Conservation (phyloP, 192 early-diverging fungal genomes). For the Coemansia sp. region DNA sequence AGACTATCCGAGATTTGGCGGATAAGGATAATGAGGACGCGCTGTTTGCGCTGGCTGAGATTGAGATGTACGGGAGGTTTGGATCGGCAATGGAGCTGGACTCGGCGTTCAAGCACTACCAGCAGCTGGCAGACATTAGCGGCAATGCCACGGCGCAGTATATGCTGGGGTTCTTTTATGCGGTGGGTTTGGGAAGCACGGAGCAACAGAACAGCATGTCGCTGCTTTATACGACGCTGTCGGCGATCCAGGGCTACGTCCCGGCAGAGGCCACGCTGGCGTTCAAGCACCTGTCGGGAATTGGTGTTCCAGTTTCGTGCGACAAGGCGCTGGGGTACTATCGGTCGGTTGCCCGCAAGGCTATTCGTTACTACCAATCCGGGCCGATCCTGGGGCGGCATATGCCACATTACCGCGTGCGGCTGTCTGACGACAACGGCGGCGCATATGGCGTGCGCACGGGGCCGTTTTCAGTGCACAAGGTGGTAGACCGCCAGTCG, state of each 20-base stretch:
- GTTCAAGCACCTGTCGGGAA: conserved; percentile 78
- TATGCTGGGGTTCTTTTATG: conserved; percentile 87
- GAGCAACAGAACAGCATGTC: conserved; percentile 53
- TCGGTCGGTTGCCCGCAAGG: conserved; percentile 74
- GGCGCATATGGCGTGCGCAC: conserved; percentile 88
- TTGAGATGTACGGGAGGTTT: conserved; percentile 70
- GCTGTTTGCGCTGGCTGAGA: conserved; percentile 64
- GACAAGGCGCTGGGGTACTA: conserved; percentile 77
- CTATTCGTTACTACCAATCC: conserved; percentile 59
- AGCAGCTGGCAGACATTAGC: conserved; percentile 55
- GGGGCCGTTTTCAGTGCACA: conserved; percentile 40
- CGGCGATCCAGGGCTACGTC: conserved; percentile 69
- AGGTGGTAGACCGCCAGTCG: conserved; percentile 50
- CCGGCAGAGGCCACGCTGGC: conserved; percentile 81
- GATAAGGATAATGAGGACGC: conserved; percentile 55
- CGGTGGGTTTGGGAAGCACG: conserved; percentile 75
- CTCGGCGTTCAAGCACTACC: conserved; percentile 65
- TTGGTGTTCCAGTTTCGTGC: conserved; percentile 79
- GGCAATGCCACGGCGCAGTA: conserved; percentile 87
- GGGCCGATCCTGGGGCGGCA: conserved; percentile 84
- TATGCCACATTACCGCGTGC: conserved; percentile 63
- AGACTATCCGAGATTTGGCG: conserved; percentile 9
- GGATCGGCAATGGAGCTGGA: conserved; percentile 55
- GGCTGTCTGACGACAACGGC: conserved; percentile 74
- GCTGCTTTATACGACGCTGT: conserved; percentile 77